These are phyloP conservation scores for Sporopachydermia quercuum DNA, from an alignment of 805 yeast species.

Conservation along the genomic window DNA sequence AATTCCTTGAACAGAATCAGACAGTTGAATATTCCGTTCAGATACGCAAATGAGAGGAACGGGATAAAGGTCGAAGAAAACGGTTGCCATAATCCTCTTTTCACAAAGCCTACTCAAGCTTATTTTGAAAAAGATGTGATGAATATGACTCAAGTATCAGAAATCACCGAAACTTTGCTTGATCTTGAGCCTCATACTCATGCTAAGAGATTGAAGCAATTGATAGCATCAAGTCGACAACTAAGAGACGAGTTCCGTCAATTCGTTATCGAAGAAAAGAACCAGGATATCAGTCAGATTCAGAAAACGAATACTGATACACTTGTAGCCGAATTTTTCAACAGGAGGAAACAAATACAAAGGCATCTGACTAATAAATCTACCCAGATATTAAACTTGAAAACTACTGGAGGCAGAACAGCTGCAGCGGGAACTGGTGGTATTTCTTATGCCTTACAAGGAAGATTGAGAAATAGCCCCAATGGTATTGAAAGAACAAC, in stretches of 20 bases:
- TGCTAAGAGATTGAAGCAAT: neutral
- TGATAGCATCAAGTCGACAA: conserved; percentile 11
- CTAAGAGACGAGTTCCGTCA: conserved; percentile 37
- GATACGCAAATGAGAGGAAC: conserved; percentile 15
- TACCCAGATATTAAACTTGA: neutral
- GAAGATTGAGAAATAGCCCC: conserved; percentile 55
- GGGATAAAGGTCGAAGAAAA: conserved; percentile 7
- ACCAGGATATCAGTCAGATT: conserved; percentile 18
- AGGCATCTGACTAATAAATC: neutral
- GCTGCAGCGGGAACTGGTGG: conserved; percentile 52
- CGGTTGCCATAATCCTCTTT: neutral
- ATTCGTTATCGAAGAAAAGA: conserved; percentile 36
- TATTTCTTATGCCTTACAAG: conserved; percentile 50
- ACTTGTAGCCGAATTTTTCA: conserved; percentile 24
- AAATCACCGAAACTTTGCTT: conserved; percentile 19
- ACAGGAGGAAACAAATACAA: conserved; percentile 9
- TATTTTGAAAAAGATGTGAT: conserved; percentile 12
- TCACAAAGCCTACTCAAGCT: conserved; percentile 2
- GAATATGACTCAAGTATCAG: conserved; percentile 12
- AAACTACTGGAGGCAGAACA: neutral
- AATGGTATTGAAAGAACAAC: conserved; percentile 43
- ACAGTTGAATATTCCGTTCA: conserved; percentile 45
- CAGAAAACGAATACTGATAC: conserved; percentile 22
- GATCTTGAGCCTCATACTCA: conserved; percentile 10
- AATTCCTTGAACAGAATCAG: conserved; percentile 52